Evolutionary conservation across 768 basidiomycete species (phyloP).

Genomic region (Suillus variegatus): DNA sequence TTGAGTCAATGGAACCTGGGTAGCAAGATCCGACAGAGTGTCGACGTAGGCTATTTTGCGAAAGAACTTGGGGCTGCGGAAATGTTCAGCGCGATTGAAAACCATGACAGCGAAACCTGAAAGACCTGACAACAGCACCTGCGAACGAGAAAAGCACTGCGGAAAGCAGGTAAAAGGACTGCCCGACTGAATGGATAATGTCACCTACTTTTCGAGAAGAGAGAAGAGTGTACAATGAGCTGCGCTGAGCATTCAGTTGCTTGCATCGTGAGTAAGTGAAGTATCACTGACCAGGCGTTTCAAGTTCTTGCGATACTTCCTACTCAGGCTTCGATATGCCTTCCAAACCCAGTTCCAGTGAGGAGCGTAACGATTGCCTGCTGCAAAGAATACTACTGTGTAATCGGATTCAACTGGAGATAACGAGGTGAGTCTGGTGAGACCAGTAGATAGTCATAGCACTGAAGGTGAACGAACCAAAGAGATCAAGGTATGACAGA

Average conservation of each 20-base stretch:
- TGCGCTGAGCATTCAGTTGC: slow-evolving; percentile 25
- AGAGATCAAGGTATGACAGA: slow-evolving; percentile 76
- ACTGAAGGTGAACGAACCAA: slow-evolving; percentile 59
- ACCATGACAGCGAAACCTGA: background rate
- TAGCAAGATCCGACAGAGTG: slow-evolving; percentile 78
- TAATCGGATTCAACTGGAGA: slow-evolving; percentile 85
- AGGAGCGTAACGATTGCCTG: slow-evolving; percentile 72
- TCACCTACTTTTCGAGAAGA: slow-evolving; percentile 80
- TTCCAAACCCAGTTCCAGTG: slow-evolving; percentile 94
- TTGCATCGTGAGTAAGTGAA: slow-evolving; percentile 12
- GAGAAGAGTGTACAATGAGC: slow-evolving; percentile 87
- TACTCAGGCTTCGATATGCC: slow-evolving; percentile 75
- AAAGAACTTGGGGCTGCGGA: slow-evolving; percentile 83
- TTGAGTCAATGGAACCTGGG: slow-evolving; percentile 79
- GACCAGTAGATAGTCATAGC: background rate
- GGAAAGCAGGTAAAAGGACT: slow-evolving; percentile 14
- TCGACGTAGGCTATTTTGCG: slow-evolving; percentile 77
- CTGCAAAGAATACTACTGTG: slow-evolving; percentile 84
- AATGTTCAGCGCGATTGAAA: background rate
- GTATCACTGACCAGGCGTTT: slow-evolving; percentile 66
- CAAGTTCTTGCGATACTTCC: slow-evolving; percentile 87
- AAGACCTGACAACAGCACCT: slow-evolving; percentile 83
- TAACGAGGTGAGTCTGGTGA: slow-evolving; percentile 7
- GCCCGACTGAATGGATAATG: slow-evolving; percentile 1
- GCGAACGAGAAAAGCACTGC: slow-evolving; percentile 88